phyloP scores from a whole-genome alignment of 495 filamentous ascomycete species.

The Tetracladium setigerum region DNA sequence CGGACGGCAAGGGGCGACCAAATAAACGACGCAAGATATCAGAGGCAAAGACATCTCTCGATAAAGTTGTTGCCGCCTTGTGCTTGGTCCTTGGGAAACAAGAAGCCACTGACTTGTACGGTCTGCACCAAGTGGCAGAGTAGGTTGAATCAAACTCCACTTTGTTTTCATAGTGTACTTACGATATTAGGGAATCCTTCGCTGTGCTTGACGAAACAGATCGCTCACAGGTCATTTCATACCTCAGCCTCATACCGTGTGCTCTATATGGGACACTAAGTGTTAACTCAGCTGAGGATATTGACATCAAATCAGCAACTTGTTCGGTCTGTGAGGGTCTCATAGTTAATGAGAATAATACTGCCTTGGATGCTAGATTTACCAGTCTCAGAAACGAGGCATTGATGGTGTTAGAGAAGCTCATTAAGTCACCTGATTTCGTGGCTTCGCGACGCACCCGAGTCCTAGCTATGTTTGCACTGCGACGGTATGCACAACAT shows the following conservation, averaged over 20 bases:
- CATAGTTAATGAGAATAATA: too few species aligned
- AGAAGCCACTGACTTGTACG: constrained; percentile 10
- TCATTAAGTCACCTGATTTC: constrained; percentile 51
- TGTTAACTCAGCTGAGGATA: constrained; percentile 13
- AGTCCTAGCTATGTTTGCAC: constrained; percentile 62
- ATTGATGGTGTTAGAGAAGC: constrained; percentile 43
- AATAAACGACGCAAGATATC: constrained; percentile 15
- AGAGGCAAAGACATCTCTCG: constrained; percentile 17
- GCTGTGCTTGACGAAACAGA: constrained; percentile 13
- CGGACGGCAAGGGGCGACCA: constrained; percentile 4
- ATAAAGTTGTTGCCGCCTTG: constrained; percentile 27
- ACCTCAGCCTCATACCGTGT: constrained; percentile 37
- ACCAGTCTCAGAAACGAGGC: constrained; percentile 27
- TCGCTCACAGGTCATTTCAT: constrained; percentile 26
- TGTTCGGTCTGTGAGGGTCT: constrained; percentile 28
- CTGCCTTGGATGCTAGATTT: constrained; percentile 20
- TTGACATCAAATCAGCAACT: constrained; percentile 17
- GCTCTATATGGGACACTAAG: constrained; percentile 29
- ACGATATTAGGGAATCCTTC: constrained; percentile 2
- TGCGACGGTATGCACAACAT: constrained; percentile 63
- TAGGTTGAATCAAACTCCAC: constrained; percentile 3
- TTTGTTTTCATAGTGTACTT: constrained; percentile 10
- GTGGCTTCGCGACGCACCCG: constrained; percentile 53
- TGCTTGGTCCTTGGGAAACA: constrained; percentile 29
- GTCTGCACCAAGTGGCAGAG: constrained; percentile 10